These are phyloP conservation scores for Pisolithus tinctorius DNA, from an alignment of 768 basidiomycete genomes.

Conservation along the genomic window DNA sequence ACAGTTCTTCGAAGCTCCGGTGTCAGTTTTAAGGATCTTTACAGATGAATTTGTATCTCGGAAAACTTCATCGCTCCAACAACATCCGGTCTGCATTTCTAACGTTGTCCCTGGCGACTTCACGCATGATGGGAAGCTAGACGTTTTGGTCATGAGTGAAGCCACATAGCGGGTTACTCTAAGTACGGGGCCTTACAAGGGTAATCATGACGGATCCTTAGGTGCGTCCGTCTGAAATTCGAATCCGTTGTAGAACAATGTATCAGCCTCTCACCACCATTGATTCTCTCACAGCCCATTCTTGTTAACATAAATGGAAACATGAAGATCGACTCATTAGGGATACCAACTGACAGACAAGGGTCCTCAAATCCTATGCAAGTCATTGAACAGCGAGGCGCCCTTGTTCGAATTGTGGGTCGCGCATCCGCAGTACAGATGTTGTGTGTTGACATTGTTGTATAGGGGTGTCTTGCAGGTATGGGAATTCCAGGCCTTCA, in stretches of 20 bases:
- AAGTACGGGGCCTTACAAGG: constrained; percentile 66
- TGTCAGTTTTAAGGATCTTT: constrained; percentile 2
- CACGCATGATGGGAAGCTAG: constrained; percentile 85
- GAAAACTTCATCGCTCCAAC: constrained; percentile 43
- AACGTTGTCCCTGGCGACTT: constrained; percentile 94
- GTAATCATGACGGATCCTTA: constrained; percentile 56
- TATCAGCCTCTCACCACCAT: constrained; percentile 41
- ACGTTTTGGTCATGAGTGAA: constrained; percentile 82
- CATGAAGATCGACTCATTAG: constrained; percentile 85
- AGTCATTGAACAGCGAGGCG: constrained; percentile 43
- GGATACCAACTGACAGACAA: constrained; percentile 39
- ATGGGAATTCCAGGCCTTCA: background rate
- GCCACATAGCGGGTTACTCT: constrained; percentile 42
- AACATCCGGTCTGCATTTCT: constrained; percentile 49
- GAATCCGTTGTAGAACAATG: background rate
- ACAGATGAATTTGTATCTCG: constrained; percentile 55
- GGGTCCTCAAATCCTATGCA: constrained; percentile 37
- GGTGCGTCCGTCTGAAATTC: constrained; percentile 35
- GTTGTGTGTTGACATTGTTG: constrained; percentile 3
- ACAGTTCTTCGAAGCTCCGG: background rate
- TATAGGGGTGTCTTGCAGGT: constrained; percentile 95
- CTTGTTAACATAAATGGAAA: constrained; percentile 83
- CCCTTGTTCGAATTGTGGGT: constrained; percentile 65
- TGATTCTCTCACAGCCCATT: constrained; percentile 74
- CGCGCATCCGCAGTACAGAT: background rate